Evolutionary conservation across 192 early-diverging fungal genomes (phyloP).

Genomic region (Coemansia sp.): DNA sequence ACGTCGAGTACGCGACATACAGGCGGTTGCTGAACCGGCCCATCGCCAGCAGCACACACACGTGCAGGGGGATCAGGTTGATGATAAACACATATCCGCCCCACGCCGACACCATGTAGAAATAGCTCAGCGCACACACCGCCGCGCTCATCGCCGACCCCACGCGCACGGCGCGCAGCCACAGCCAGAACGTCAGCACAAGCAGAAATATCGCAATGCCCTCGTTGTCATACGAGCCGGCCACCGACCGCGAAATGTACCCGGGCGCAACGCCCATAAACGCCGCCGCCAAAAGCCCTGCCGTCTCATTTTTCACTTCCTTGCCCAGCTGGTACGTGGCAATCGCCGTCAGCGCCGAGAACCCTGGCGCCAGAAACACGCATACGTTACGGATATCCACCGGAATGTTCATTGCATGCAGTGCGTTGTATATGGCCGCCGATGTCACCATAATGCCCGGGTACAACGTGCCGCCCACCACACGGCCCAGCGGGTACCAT

Average conservation of each 20-base stretch:
- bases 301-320: constrained; percentile 88
- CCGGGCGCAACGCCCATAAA: constrained; percentile 99
- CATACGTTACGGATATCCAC: constrained; percentile 98
- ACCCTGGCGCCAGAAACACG: constrained; percentile 95
- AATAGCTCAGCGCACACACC: constrained; percentile 89
- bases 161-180: constrained; percentile 95
- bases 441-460: constrained; percentile 99
- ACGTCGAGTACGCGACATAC: constrained; percentile 98
- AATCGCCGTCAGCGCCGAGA: constrained; percentile 94
- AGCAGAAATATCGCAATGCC: constrained; percentile 99
- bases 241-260: constrained; percentile 99
- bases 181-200: constrained; percentile 96
- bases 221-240: constrained; percentile 99
- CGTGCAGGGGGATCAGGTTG: constrained; percentile 97
- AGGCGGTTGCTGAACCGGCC: constrained; percentile 90
- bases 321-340: constrained; percentile 91
- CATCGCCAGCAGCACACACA: constrained; percentile 91
- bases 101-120: constrained; percentile 99
- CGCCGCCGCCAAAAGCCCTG: constrained; percentile 93
- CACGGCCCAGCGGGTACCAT: constrained; percentile 98
- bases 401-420: constrained; percentile 91
- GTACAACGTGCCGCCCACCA: constrained; percentile 99
- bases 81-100: constrained; percentile 99
- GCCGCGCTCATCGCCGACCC: constrained; percentile 90
- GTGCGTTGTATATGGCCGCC: constrained; percentile 89